A percentile compares a stretch with the other conserved stretches of the same genome.
Conservation (phyloP, 2,329 filamentous ascomycete genomes). For the Penicillium oxalicum region DNA sequence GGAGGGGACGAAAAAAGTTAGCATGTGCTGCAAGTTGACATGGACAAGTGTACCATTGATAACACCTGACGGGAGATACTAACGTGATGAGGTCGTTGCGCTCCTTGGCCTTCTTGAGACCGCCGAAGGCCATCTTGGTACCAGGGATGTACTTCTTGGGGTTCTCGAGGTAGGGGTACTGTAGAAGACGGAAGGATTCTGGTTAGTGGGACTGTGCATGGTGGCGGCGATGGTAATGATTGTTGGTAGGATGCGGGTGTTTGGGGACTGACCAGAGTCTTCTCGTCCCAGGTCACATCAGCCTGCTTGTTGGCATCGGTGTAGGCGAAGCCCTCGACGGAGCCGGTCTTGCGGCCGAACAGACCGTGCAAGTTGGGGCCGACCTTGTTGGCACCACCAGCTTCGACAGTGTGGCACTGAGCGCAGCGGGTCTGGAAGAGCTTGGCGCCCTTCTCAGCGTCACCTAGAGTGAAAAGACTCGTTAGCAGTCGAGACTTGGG, state of each 20-base stretch:
- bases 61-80: constrained; percentile 33
- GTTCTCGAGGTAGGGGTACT: constrained; percentile 99
- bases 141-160: constrained; percentile 99
- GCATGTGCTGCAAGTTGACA: background rate
- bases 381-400: constrained; percentile 91
- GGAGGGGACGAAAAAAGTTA: constrained; percentile 2
- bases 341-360: constrained; percentile 91
- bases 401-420: constrained; percentile 96
- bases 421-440: constrained; percentile 98
- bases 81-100: constrained; percentile 98
- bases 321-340: constrained; percentile 90
- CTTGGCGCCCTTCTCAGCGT: constrained; percentile 92
- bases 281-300: constrained; percentile 80
- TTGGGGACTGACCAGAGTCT: constrained; percentile 62
- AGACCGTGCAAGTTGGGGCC: constrained; percentile 95
- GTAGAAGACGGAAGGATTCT: constrained; percentile 8
- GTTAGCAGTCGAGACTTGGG: constrained; percentile 22
- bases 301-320: constrained; percentile 99
- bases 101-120: constrained; percentile 99
- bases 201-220: too few species aligned
- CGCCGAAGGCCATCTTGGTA: constrained; percentile 99
- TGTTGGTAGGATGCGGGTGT: too few species aligned
- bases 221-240: too few species aligned
- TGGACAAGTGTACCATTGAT: too few species aligned
- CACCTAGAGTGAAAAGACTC: constrained; percentile 53